Base-by-base conservation (phyloP, 179 eudicot genomes). In the Amaranthus tricolor region DNA sequence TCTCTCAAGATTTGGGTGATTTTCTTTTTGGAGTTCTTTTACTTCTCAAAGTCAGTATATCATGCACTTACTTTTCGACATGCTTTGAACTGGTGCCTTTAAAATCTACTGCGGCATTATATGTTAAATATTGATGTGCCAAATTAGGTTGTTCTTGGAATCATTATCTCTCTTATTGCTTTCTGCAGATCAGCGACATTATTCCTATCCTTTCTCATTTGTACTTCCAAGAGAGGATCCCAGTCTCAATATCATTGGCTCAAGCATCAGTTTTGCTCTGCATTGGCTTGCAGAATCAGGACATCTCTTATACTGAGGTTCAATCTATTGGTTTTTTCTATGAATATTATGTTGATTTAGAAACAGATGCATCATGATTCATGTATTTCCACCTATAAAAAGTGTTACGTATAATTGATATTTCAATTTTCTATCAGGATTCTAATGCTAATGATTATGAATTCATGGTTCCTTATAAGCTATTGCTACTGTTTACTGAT, bases 251-350 rank as follows among this genome's bases (percentile, higher is more conserved):
- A 56, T 87, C 97, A 56, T 77, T 80, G 79, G 83, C 83, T 66
- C 95, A 90, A 76, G 91, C 96, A 74, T 89, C 98, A 66, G 84
- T 94, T 63, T 87, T 94, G 81, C 89, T 94, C 74, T 90, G 96
- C 84, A 84, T 84, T 67, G 96, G 96, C 63, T 86, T 92, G 86
- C 98, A 94, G 86, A 66, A 60, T 19, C 88, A 83, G 68, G 83
- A 94, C 69, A 50, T 93, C 72, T 80, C 97, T 68, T 79, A 81
- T 73, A 73, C 85, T 51, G 90, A 87, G 98, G 98, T 94, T 76
- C 70, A 62, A 50, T 76, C 71, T 76, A 66, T 64, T 19, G 6
- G 47, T 55, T 44, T 56, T 13, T 31, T 24, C 53, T 31, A 44
- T 12, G 31, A 11, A 6, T 57, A 56, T 24, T 48, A 68, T 24